Evolutionary conservation across 106 monocot species (phyloP).

Genomic region (Dactylorhiza incarnata): DNA sequence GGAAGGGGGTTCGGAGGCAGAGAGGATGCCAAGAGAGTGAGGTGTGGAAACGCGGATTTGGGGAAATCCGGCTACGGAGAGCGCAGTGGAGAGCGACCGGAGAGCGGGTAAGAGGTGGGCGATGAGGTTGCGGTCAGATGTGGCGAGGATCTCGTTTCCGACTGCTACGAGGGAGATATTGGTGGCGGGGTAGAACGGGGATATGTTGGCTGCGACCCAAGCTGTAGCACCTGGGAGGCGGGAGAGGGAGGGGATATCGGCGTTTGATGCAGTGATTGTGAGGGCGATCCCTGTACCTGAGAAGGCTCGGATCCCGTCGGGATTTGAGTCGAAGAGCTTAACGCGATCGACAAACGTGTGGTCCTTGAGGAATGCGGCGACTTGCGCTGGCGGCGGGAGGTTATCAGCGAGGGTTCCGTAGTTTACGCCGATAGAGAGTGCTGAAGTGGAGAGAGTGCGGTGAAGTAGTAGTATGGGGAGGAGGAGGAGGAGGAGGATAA

Average conservation of each 20-base stretch:
- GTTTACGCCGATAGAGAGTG: constrained; percentile 59
- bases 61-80: constrained; percentile 19
- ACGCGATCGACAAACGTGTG: constrained; percentile 48
- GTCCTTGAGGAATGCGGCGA: constrained; percentile 44
- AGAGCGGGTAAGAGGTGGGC: constrained; percentile 46
- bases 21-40: constrained; percentile 70
- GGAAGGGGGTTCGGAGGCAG: constrained; percentile 58
- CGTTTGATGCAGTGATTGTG: constrained; percentile 40
- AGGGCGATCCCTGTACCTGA: constrained; percentile 39
- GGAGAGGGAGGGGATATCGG: constrained; percentile 31
- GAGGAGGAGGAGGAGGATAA: not conserved
- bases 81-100: constrained; percentile 50
- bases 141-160: constrained; percentile 59
- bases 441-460: not conserved
- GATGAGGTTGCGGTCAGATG: constrained; percentile 36
- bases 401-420: constrained; percentile 52
- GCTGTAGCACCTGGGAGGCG: constrained; percentile 32
- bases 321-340: constrained; percentile 56
- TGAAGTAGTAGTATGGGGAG: not conserved
- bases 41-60: constrained; percentile 77
- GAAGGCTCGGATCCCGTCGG: constrained; percentile 42
- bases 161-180: constrained; percentile 58
- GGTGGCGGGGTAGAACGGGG: constrained; percentile 31
- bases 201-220: constrained; percentile 32
- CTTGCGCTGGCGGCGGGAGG: constrained; percentile 52